Conservation (phyloP, 306 rosid genomes). For the Pueraria montana region DNA sequence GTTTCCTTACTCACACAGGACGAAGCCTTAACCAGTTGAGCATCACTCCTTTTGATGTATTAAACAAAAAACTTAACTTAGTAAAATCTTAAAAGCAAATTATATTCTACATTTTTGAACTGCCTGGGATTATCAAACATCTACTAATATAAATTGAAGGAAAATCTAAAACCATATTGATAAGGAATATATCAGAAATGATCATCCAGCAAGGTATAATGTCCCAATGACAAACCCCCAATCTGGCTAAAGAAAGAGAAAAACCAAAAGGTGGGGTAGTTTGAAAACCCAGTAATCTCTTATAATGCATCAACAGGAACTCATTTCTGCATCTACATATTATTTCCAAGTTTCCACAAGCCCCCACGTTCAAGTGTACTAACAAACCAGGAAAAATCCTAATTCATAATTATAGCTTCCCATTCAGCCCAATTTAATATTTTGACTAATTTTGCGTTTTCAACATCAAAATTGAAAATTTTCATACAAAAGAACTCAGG, state of each 20-base stretch:
- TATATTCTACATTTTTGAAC: neutral
- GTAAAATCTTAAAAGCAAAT: neutral
- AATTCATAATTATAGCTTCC: neutral
- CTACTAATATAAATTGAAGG: neutral
- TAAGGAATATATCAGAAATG: neutral
- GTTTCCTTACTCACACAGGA: neutral
- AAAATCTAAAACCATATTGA: constrained; percentile 10
- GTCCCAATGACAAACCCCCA: neutral
- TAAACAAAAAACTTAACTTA: neutral
- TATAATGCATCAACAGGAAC: neutral
- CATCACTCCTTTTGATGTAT: neutral
- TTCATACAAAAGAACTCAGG: too few relatives aligned
- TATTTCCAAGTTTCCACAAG: neutral
- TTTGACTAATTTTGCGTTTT: neutral
- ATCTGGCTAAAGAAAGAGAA: neutral
- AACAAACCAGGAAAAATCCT: neutral
- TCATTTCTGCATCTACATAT: neutral
- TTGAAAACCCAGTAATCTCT: neutral
- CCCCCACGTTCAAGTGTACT: neutral
- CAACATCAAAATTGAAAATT: neutral
- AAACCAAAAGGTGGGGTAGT: neutral
- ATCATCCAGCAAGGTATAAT: neutral
- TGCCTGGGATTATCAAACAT: neutral
- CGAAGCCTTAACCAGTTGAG: constrained; percentile 12
- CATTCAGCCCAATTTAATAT: neutral